A percentile compares a stretch with the other conserved stretches of the same genome.
Evolutionary conservation across 2,329 filamentous ascomycete genomes (phyloP).

Genomic region (Kalaharituber pfeilii): DNA sequence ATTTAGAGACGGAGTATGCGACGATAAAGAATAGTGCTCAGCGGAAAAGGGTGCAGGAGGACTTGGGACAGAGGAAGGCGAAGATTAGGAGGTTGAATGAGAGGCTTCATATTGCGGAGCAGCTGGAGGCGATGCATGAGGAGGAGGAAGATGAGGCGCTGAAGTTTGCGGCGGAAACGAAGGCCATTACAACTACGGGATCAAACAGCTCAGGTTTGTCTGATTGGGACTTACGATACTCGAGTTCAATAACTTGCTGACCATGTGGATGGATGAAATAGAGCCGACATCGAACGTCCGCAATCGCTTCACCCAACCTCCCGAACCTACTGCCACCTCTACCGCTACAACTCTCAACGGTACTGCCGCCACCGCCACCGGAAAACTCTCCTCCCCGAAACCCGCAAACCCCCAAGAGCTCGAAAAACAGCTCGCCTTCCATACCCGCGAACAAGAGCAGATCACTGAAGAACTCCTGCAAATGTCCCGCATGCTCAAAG

Average conservation of each 20-base stretch:
- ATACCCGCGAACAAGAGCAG: conserved; percentile 13
- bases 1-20: conserved; percentile 9
- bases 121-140: not conserved
- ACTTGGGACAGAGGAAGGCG: conserved; percentile 11
- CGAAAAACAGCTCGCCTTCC: conserved; percentile 12
- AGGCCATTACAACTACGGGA: not conserved
- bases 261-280: not conserved
- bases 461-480: conserved; percentile 13
- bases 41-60: conserved; percentile 11
- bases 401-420: not conserved
- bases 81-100: conserved; percentile 15
- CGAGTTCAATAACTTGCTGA: not conserved
- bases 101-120: conserved; percentile 5
- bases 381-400: not conserved
- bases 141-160: not conserved
- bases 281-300: conserved; percentile 6
- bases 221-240: not conserved
- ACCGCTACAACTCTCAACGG: not conserved
- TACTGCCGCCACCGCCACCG: not conserved
- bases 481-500: conserved; percentile 15
- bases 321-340: not conserved
- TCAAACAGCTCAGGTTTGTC: not conserved
- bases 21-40: conserved; percentile 5
- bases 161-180: not conserved
- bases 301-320: conserved; percentile 8